phyloP scores from a whole-genome alignment of 108 stramenopile genomes.

The Fragilariopsis cylindrus region DNA sequence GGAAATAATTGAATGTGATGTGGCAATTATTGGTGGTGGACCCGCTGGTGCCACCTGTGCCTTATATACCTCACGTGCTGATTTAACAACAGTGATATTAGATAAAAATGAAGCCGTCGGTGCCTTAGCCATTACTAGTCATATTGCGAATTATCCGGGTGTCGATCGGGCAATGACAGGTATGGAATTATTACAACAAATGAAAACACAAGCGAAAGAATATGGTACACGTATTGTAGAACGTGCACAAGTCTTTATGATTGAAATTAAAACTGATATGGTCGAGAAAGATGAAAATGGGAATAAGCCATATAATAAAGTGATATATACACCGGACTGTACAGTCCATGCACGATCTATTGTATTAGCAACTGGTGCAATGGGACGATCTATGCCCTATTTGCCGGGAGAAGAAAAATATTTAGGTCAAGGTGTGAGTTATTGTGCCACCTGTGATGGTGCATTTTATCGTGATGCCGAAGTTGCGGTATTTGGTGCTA shows the following conservation, averaged over 20 bases:
- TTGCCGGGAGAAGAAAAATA: constrained; percentile 72
- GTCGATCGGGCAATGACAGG: constrained; percentile 40
- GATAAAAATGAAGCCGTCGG: constrained; percentile 52
- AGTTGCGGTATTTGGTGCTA: constrained; percentile 65
- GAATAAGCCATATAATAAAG: constrained; percentile 20
- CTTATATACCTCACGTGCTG: constrained; percentile 52
- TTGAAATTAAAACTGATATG: constrained; percentile 27
- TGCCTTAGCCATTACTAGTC: constrained; percentile 44
- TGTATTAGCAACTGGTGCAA: constrained; percentile 87
- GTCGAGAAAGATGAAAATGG: not conserved
- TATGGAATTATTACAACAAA: constrained; percentile 42
- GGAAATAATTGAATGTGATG: constrained; percentile 51
- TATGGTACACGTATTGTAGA: constrained; percentile 40
- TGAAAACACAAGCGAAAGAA: constrained; percentile 45
- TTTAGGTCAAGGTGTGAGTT: constrained; percentile 81
- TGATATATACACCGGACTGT: constrained; percentile 39
- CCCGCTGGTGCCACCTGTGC: constrained; percentile 65
- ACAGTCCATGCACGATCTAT: constrained; percentile 37
- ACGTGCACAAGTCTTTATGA: constrained; percentile 38
- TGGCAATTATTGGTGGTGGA: constrained; percentile 69
- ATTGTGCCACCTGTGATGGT: constrained; percentile 93
- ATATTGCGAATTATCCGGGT: constrained; percentile 59
- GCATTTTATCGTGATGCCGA: constrained; percentile 75
- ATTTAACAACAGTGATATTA: constrained; percentile 47
- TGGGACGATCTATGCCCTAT: constrained; percentile 60